A percentile compares a stretch with the other conserved stretches of the same genome.
Evolutionary conservation across 2,329 filamentous ascomycete genomes (phyloP).

Genomic region (Xylaria multiplex): DNA sequence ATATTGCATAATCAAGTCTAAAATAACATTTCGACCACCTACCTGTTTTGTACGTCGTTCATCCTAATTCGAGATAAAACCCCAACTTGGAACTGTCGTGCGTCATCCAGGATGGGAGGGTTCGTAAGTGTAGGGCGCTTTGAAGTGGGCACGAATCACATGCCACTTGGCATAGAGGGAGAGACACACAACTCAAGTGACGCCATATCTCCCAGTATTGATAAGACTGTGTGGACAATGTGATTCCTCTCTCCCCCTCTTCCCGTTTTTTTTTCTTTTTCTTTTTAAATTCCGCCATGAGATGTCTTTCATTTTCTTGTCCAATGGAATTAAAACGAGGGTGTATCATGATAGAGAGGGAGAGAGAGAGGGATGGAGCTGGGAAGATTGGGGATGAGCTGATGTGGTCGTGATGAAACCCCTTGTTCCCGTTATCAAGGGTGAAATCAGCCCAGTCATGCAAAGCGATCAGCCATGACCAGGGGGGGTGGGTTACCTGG

Average conservation of each 20-base stretch:
- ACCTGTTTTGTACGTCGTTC: neutral
- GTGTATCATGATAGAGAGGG: neutral
- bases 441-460: conserved; percentile 25
- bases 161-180: conserved; percentile 27
- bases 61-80: conserved; percentile 2
- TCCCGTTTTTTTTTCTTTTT: no score
- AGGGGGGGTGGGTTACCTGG: conserved; percentile 1
- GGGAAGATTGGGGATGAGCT: conserved; percentile 24
- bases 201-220: conserved; percentile 18
- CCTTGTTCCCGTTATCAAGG: conserved; percentile 18
- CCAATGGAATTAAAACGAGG: neutral
- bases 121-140: neutral
- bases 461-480: conserved; percentile 21
- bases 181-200: conserved; percentile 13
- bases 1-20: neutral
- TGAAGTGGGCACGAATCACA: conserved; percentile 34
- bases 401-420: conserved; percentile 31
- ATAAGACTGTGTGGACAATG: neutral
- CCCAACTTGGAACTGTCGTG: conserved; percentile 13
- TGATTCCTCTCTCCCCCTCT: neutral
- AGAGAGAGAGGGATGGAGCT: neutral
- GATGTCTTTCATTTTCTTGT: no score
- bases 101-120: conserved; percentile 25
- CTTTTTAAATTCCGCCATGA: neutral
- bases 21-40: no score